Evolutionary conservation across 2,329 filamentous ascomycete genomes (phyloP).

Genomic region (Neonectria hederae): DNA sequence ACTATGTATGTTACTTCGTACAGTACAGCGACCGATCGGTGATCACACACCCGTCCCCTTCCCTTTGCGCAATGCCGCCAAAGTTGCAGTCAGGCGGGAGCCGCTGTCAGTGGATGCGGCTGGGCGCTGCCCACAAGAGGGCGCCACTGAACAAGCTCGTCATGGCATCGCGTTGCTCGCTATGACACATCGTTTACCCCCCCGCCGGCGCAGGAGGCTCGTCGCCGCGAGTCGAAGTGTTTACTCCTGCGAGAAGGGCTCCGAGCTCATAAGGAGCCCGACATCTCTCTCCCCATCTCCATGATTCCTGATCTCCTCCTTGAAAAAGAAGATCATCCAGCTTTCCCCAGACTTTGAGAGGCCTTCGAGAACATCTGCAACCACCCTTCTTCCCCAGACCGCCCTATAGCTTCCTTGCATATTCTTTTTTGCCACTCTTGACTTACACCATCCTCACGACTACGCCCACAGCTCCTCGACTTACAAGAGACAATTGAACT

Average conservation of each 20-base stretch:
- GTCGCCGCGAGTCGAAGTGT: slow-evolving; percentile 34
- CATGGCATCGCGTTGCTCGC: slow-evolving; percentile 39
- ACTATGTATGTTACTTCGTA: no score
- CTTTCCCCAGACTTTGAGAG: slow-evolving; percentile 19
- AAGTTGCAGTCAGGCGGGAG: slow-evolving; percentile 40
- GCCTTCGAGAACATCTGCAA: slow-evolving; percentile 12
- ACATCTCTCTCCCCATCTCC: slow-evolving; percentile 31
- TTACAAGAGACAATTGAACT: slow-evolving; percentile 10
- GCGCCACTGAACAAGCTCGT: slow-evolving; percentile 43
- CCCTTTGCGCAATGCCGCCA: slow-evolving; percentile 17
- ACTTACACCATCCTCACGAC: slow-evolving; percentile 15
- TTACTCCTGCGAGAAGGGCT: slow-evolving; percentile 39
- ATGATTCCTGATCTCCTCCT: slow-evolving; percentile 28
- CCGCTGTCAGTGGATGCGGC: slow-evolving; percentile 29
- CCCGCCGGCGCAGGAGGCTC: slow-evolving; percentile 29
- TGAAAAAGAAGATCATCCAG: slow-evolving; percentile 18
- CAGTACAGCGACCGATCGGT: no score
- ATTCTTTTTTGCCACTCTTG: slow-evolving; percentile 3
- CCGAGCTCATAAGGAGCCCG: slow-evolving; percentile 26
- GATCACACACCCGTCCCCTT: not conserved
- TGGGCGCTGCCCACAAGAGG: slow-evolving; percentile 30
- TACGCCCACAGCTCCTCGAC: slow-evolving; percentile 8
- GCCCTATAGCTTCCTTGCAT: slow-evolving; percentile 12
- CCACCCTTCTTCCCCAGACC: slow-evolving; percentile 16
- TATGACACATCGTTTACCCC: slow-evolving; percentile 43